Evolutionary conservation across 129 eudicot species (phyloP).

Genomic region (Mikania micrantha): DNA sequence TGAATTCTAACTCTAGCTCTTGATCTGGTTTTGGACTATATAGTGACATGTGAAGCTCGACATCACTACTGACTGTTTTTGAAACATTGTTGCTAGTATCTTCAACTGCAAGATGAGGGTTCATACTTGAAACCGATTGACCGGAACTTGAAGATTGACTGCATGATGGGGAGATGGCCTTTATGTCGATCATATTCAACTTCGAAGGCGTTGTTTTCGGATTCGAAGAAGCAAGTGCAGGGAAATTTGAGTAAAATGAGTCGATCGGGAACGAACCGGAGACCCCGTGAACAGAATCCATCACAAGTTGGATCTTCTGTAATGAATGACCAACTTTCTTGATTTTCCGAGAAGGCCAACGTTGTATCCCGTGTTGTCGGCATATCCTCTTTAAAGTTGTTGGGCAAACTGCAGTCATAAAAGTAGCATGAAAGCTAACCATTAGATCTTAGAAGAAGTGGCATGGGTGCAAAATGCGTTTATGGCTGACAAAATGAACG

Average conservation of each 20-base stretch:
- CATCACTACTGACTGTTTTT: constrained; percentile 59
- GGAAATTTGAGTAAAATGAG: constrained; percentile 83
- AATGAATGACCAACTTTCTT: constrained; percentile 90
- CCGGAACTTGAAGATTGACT: constrained; percentile 70
- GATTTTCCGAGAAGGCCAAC: constrained; percentile 98
- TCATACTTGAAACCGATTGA: constrained; percentile 54
- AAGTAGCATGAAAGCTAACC: neutral
- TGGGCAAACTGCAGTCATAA: constrained; percentile 73
- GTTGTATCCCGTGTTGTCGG: constrained; percentile 87
- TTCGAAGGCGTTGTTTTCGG: constrained; percentile 38
- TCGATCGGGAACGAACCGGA: constrained; percentile 63
- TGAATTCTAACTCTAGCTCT: constrained; percentile 26
- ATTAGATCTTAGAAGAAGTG: neutral
- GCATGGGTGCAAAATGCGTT: no score
- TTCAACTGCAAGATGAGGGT: constrained; percentile 26
- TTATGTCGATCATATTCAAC: constrained; percentile 16
- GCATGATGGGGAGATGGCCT: constrained; percentile 49
- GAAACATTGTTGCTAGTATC: constrained; percentile 23
- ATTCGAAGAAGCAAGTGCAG: constrained; percentile 57
- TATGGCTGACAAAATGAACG: no score
- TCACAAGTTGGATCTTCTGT: constrained; percentile 77
- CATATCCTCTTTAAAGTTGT: constrained; percentile 91
- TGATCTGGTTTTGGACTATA: constrained; percentile 15
- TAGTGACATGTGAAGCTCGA: constrained; percentile 40
- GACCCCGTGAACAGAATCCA: constrained; percentile 86